A percentile compares a stretch with the other conserved stretches of the same genome.
These are phyloP conservation scores for Curvularia sp. DNA, from an alignment of 2,329 filamentous ascomycete genomes.

Conservation along the genomic window DNA sequence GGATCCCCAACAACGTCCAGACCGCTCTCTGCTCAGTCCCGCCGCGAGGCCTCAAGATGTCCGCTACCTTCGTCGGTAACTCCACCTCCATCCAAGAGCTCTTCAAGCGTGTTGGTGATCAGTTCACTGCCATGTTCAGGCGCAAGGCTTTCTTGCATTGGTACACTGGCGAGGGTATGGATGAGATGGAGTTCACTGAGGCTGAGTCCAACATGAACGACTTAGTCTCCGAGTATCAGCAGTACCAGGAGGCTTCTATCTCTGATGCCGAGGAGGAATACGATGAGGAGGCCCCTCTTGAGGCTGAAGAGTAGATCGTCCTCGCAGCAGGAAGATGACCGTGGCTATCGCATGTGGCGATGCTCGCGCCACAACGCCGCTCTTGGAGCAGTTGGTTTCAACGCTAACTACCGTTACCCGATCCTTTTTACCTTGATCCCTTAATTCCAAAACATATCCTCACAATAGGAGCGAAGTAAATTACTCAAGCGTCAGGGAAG, in stretches of 20 bases:
- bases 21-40: constrained; percentile 99
- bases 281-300: constrained; percentile 79
- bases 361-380: neutral
- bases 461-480: neutral
- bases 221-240: constrained; percentile 98
- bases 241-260: constrained; percentile 98
- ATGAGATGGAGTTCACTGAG: constrained; percentile 99
- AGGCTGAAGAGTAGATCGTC: constrained; percentile 74
- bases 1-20: constrained; percentile 99
- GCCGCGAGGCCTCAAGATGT: constrained; percentile 98
- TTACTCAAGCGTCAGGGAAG: neutral
- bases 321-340: no score
- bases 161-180: constrained; percentile 99
- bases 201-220: constrained; percentile 99
- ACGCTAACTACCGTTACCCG: neutral
- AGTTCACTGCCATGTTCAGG: constrained; percentile 99
- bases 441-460: neutral
- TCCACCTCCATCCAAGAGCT: constrained; percentile 99
- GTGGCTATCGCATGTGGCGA: neutral
- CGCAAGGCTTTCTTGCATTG: constrained; percentile 99
- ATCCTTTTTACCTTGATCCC: neutral
- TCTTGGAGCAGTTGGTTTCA: neutral
- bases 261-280: constrained; percentile 98
- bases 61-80: constrained; percentile 98
- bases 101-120: constrained; percentile 99